A percentile compares a stretch with the other conserved stretches of the same genome.
Evolutionary conservation across 257 asterid genomes (phyloP).

Genomic region (Mentha longifolia): DNA sequence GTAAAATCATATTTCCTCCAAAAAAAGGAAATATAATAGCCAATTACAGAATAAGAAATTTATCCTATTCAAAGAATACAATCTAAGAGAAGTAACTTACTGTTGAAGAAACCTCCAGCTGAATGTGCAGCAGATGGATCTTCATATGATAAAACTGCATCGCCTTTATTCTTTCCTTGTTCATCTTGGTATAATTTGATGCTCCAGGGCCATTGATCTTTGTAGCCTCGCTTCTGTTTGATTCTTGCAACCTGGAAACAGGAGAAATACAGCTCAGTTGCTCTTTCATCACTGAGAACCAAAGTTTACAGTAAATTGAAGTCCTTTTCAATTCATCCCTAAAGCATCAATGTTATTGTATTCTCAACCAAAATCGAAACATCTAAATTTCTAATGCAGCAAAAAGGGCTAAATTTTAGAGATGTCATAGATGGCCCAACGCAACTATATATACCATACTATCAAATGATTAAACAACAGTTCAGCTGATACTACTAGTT

Average conservation of each 20-base stretch:
- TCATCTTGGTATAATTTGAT: conserved; percentile 94
- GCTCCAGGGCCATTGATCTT: conserved; percentile 99
- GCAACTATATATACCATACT: background rate
- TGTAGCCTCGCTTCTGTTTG: conserved; percentile 97
- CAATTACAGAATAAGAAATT: background rate
- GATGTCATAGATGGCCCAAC: background rate
- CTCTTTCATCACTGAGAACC: background rate
- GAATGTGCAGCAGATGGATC: conserved; percentile 99
- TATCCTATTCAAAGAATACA: background rate
- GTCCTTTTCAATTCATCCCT: conserved; percentile 3
- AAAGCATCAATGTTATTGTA: background rate
- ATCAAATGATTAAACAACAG: background rate
- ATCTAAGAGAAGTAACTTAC: conserved; percentile 46
- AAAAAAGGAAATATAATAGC: conserved; percentile 6
- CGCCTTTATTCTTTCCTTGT: conserved; percentile 96
- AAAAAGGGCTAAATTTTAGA: conserved; percentile 10
- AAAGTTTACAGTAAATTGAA: conserved; percentile 10
- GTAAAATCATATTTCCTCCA: background rate
- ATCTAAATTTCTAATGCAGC: background rate
- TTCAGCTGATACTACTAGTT: conserved; percentile 10
- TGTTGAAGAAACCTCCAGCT: conserved; percentile 93
- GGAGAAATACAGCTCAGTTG: conserved; percentile 4
- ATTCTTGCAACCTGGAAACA: conserved; percentile 85
- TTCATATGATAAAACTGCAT: conserved; percentile 93
- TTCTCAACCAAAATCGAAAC: background rate